Conservation (phyloP, 352 stramenopile genomes). For the Phytophthora fragariae region DNA sequence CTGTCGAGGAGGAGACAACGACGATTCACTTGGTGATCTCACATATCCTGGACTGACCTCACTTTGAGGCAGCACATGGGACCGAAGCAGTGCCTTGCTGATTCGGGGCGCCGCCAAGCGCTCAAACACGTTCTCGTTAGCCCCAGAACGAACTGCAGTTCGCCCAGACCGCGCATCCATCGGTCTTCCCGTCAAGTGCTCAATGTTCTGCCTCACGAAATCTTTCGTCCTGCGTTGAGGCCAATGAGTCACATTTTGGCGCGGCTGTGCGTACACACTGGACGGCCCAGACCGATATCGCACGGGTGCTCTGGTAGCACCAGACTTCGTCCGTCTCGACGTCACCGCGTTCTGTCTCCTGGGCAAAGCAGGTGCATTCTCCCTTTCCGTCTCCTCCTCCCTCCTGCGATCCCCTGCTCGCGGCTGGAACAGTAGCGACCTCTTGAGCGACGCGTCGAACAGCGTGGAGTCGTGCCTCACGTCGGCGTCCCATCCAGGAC, state of each 20-base stretch:
- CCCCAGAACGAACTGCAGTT: not conserved
- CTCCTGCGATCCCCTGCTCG: conserved; percentile 47
- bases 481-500: conserved; percentile 59
- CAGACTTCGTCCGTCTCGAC: conserved; percentile 1
- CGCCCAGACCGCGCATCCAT: not conserved
- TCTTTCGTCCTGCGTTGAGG: conserved; percentile 46
- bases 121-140: conserved; percentile 52
- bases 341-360: not conserved
- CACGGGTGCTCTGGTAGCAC: conserved; percentile 1
- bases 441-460: conserved; percentile 67
- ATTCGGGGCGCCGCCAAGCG: conserved; percentile 41
- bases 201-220: conserved; percentile 68
- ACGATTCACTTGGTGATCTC: conserved; percentile 14
- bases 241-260: conserved; percentile 29
- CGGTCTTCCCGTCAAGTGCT: conserved; percentile 49
- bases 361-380: not conserved
- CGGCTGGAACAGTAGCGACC: conserved; percentile 59
- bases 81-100: conserved; percentile 29
- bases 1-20: conserved; percentile 14
- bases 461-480: conserved; percentile 37
- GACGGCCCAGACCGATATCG: conserved; percentile 34
- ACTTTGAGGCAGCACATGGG: conserved; percentile 4
- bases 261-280: conserved; percentile 41
- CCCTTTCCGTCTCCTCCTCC: conserved; percentile 29
- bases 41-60: not conserved